Evolutionary conservation across 2,329 filamentous ascomycete genomes (phyloP).

Genomic region (Cercospora janseana): DNA sequence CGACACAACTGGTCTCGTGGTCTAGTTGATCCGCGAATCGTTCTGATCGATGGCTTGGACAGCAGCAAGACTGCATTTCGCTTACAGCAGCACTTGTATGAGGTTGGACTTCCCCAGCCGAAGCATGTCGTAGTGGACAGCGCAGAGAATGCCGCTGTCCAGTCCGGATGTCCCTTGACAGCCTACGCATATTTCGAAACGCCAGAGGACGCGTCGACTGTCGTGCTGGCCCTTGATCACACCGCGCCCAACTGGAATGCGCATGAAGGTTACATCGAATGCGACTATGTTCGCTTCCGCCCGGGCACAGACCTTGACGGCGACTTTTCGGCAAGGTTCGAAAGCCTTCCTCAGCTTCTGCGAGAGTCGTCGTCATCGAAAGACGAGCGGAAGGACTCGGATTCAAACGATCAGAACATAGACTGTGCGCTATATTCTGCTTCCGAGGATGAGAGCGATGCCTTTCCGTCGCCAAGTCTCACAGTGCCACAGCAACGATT

Average conservation of each 20-base stretch:
- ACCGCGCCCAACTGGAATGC: conserved; percentile 21
- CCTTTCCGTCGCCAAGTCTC: background rate
- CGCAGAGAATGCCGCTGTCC: background rate
- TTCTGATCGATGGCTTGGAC: conserved; percentile 17
- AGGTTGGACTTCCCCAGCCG: conserved; percentile 12
- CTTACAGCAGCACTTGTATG: conserved; percentile 11
- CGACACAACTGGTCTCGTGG: conserved; percentile 18
- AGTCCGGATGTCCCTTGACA: conserved; percentile 2
- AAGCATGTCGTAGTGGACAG: conserved; percentile 7
- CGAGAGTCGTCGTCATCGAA: background rate
- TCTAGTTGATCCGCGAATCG: conserved; percentile 15
- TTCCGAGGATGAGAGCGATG: conserved; percentile 1
- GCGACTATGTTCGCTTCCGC: conserved; percentile 20
- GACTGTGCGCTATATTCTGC: conserved; percentile 9
- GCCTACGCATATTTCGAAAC: conserved; percentile 19
- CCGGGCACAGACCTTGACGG: conserved; percentile 13
- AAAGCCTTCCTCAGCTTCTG: conserved; percentile 14
- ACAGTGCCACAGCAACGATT: conserved; percentile 10
- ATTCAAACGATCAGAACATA: background rate
- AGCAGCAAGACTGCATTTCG: background rate
- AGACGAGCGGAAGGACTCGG: conserved; percentile 3
- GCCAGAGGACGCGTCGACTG: conserved; percentile 15
- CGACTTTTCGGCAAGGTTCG: conserved; percentile 9
- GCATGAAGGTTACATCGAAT: conserved; percentile 9
- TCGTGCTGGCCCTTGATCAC: conserved; percentile 18